Evolutionary conservation across 257 asterid genomes (phyloP).

Genomic region (Solanum chiquidenum): DNA sequence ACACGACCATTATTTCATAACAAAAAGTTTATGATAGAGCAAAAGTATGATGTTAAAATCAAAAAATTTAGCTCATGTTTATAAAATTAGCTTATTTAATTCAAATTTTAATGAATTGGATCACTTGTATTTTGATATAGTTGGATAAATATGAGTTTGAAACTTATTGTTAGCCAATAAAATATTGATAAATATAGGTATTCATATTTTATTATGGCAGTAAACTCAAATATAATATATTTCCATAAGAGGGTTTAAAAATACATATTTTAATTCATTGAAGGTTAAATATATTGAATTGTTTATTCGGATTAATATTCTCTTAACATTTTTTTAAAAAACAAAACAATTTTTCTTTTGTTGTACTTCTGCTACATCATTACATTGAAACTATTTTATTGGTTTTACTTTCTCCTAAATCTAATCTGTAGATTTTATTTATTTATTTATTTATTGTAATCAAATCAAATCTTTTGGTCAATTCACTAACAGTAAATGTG

Average conservation of each 20-base stretch:
- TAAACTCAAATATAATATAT: too few species aligned
- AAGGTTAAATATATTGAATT: too few species aligned
- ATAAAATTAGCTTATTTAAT: background rate
- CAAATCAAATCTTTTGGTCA: too few species aligned
- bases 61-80: background rate
- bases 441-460: too few species aligned
- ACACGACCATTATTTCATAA: background rate
- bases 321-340: background rate
- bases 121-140: background rate
- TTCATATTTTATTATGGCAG: background rate
- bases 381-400: background rate
- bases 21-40: background rate
- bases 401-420: background rate
- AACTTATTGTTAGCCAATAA: background rate
- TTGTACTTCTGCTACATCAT: background rate
- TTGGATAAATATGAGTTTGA: background rate
- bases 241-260: too few species aligned
- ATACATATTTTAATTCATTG: too few species aligned
- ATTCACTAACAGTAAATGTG: background rate
- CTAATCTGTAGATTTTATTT: background rate
- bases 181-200: background rate
- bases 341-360: background rate
- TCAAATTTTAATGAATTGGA: background rate
- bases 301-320: background rate
- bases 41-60: background rate